Conservation (phyloP, 1,139 yeast genomes). For the Arxiozyma slooffiae region DNA sequence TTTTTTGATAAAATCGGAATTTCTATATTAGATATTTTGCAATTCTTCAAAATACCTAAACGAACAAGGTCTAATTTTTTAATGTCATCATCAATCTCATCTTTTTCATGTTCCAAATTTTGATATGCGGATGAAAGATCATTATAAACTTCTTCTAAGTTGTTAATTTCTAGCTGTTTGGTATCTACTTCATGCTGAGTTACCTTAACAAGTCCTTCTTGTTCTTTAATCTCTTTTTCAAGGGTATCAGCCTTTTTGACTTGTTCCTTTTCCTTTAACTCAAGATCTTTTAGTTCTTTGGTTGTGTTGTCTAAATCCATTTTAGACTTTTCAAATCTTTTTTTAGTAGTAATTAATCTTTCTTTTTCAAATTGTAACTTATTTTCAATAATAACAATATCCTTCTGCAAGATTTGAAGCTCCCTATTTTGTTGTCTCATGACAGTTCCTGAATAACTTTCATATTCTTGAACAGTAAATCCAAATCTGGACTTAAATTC, state of each 20-base stretch:
- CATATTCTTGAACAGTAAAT: slow-evolving; percentile 58
- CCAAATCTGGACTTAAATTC: slow-evolving; percentile 48
- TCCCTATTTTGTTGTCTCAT: slow-evolving; percentile 55
- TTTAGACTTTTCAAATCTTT: slow-evolving; percentile 33
- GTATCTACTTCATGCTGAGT: slow-evolving; percentile 19
- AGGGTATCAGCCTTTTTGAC: slow-evolving; percentile 9
- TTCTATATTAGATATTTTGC: slow-evolving; percentile 62
- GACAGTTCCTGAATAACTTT: slow-evolving; percentile 53
- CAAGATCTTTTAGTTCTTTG: slow-evolving; percentile 22
- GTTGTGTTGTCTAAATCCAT: slow-evolving; percentile 22
- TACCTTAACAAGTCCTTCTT: slow-evolving; percentile 19
- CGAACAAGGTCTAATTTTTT: slow-evolving; percentile 52
- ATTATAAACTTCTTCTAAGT: slow-evolving; percentile 24
- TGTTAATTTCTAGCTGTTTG: slow-evolving; percentile 22
- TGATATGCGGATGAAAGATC: slow-evolving; percentile 33
- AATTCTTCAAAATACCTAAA: slow-evolving; percentile 53
- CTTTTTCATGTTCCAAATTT: slow-evolving; percentile 34
- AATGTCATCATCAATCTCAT: slow-evolving; percentile 42
- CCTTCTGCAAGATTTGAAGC: slow-evolving; percentile 49
- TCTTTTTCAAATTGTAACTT: slow-evolving; percentile 58
- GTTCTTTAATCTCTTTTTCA: slow-evolving; percentile 21
- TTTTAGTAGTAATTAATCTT: slow-evolving; percentile 41
- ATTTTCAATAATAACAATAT: slow-evolving; percentile 51
- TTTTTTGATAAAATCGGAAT: slow-evolving; percentile 55
- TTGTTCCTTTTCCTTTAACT: slow-evolving; percentile 17